Conservation (phyloP, 345 rosid species). For the Hibiscus trionum region DNA sequence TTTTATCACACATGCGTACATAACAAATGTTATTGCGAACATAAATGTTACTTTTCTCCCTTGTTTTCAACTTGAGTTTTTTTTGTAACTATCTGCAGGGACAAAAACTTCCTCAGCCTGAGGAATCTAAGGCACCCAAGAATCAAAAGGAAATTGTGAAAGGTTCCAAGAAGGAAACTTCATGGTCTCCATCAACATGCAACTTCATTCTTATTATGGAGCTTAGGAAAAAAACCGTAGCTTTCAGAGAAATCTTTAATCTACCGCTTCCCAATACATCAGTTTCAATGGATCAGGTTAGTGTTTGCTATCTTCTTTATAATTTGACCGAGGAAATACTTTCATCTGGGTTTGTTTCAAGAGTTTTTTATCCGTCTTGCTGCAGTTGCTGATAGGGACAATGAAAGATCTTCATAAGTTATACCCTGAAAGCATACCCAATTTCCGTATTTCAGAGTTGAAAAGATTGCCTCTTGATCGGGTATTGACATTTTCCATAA, state of each 20-base stretch:
- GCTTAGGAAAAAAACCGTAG: constrained; percentile 39
- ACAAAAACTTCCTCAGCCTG: not conserved
- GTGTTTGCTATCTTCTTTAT: not conserved
- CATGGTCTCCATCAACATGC: constrained; percentile 10
- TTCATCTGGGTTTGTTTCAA: not conserved
- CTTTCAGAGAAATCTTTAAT: constrained; percentile 48
- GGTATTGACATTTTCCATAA: not conserved
- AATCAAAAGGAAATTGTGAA: constrained; percentile 6
- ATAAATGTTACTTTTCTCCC: no score
- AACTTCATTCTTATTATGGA: constrained; percentile 38
- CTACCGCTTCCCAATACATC: constrained; percentile 34
- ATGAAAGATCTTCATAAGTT: constrained; percentile 43
- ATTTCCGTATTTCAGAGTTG: constrained; percentile 16
- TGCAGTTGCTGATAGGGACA: constrained; percentile 43
- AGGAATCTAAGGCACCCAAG: constrained; percentile 3
- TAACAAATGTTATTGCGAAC: no score
- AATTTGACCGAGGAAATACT: not conserved
- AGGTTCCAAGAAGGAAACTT: constrained; percentile 12
- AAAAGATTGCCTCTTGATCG: constrained; percentile 11
- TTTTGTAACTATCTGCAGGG: constrained; percentile 12
- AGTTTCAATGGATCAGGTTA: constrained; percentile 33
- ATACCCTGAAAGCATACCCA: constrained; percentile 41
- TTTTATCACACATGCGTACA: no score
- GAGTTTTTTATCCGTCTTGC: not conserved
- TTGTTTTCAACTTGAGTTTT: no score